These are phyloP conservation scores for Leishmania aethiopica DNA, from an alignment of 208 protist species.

Conservation along the genomic window DNA sequence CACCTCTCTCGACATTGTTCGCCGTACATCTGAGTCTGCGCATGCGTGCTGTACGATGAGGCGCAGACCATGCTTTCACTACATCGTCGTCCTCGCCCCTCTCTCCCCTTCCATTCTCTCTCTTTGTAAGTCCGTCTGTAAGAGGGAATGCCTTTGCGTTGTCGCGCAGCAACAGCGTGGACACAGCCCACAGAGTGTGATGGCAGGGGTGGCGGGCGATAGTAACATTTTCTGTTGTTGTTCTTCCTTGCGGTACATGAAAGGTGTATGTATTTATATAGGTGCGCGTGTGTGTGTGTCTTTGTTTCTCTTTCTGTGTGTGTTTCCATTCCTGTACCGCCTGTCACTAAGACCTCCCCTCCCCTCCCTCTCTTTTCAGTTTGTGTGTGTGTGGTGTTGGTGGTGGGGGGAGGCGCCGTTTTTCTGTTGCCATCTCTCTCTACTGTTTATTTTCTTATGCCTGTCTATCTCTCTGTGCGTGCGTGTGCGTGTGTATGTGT, in stretches of 20 bases:
- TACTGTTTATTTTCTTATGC: too few species aligned
- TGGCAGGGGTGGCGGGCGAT: neutral
- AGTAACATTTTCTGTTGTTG: neutral
- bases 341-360: neutral
- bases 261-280: neutral
- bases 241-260: neutral
- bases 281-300: neutral
- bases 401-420: neutral
- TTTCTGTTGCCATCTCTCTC: neutral
- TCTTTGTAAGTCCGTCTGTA: neutral
- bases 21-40: neutral
- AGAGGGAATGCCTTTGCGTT: neutral
- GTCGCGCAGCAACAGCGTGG: neutral
- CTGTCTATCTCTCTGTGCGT: too few species aligned
- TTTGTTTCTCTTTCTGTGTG: neutral
- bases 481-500: too few species aligned
- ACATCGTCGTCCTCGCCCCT: neutral
- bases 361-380: neutral
- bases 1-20: neutral
- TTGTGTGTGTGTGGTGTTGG: too few species aligned
- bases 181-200: neutral
- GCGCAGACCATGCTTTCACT: neutral
- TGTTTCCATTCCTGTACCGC: neutral
- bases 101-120: neutral
- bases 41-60: neutral